Evolutionary conservation across 2,329 filamentous ascomycete species (phyloP).

Genomic region (Claviceps lovelessii): DNA sequence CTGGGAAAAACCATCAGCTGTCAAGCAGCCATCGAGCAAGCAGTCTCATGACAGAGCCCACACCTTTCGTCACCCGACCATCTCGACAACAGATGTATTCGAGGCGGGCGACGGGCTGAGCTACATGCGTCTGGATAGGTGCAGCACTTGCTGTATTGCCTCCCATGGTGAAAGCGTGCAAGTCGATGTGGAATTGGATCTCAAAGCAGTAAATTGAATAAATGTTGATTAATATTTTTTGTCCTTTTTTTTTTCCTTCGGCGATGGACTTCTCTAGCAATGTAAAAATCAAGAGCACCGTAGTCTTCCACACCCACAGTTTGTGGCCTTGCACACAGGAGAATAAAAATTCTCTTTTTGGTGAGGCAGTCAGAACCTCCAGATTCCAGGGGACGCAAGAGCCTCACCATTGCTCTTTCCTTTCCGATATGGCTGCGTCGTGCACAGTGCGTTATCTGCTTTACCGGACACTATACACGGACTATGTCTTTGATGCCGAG

Average conservation of each 20-base stretch:
- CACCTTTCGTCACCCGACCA: slow-evolving; percentile 3
- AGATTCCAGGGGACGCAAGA: neutral
- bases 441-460: neutral
- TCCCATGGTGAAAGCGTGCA: slow-evolving; percentile 1
- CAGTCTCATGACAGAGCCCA: neutral
- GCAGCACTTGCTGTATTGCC: neutral
- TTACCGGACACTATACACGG: neutral
- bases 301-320: too few relatives aligned
- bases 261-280: neutral
- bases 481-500: too few relatives aligned
- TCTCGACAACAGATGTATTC: slow-evolving; percentile 2
- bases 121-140: neutral
- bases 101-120: slow-evolving; percentile 1
- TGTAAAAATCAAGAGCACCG: too few relatives aligned
- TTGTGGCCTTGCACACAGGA: neutral
- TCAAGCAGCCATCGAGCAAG: neutral
- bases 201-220: neutral
- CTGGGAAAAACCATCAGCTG: slow-evolving; percentile 8
- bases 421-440: neutral
- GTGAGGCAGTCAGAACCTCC: neutral
- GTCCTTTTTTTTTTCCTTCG: neutral
- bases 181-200: neutral
- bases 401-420: neutral
- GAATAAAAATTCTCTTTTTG: neutral
- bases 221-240: neutral